Base-by-base conservation (phyloP, 2,329 filamentous ascomycete species). In the Ceratocystis smalleyi region DNA sequence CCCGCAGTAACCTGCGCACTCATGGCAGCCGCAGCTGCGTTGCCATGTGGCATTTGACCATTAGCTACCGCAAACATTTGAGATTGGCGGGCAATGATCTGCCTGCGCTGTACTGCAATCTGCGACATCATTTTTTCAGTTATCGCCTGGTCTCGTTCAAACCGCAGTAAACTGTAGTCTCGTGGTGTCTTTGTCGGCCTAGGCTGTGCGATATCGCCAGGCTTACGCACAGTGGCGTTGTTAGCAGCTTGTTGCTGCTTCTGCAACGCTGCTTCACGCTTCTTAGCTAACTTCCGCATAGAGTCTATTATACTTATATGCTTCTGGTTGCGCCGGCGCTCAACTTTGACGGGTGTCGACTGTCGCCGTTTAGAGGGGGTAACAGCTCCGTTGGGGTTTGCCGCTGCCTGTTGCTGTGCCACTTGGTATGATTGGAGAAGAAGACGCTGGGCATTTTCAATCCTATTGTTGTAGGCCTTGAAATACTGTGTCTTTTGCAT, bases 401-500 rank as follows among this genome's bases (percentile, higher is more conserved):
- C 60, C 12, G 70, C 72, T 0, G 74, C 66, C n/a, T 64, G 64
- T 57, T 75, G 74, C 68, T 80, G 75, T 32, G 78, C 78, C 30
- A 77, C 75, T 65, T 82, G 78, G 64, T 82, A 81, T 59, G 81
- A 78, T 64, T 81, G 77, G 57, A 74, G 74, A 66, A 83, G 81
- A 32, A 76, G 74, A 54, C 79, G 76, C 70, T 85, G 82, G 0
- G 82, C 83, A 7, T 77, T 74, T 64, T 85, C 82, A 32, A 86
- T 84, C 32, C 84, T 76, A 8, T 75, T 76, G 68, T 82, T 83
- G 71, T 85, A 86, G 1, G 81, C 75, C 71, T 91, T 89, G 79
- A 97, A 99, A 73, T 97, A 99, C 55, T 91, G 87, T 0, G 90
- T 96, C 76, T 96, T 96, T 19, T 88, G 86, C 87, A 97, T 95